These are phyloP conservation scores for Warburgia ugandensis DNA, from an alignment of 164 flowering plant genomes.

Conservation along the genomic window DNA sequence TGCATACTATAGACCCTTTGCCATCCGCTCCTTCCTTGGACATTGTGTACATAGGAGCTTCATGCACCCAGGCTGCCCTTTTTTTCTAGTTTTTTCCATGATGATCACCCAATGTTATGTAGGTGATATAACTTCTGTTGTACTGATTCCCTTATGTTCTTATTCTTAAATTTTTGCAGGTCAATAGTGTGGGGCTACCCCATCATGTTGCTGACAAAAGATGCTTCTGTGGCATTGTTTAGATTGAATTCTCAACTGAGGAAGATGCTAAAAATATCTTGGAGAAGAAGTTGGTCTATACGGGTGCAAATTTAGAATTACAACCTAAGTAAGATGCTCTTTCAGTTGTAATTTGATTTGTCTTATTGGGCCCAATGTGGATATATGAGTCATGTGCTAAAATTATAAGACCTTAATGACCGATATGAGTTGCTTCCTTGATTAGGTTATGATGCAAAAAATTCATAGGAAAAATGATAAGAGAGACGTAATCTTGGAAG, in stretches of 20 bases:
- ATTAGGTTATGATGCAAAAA: too few species aligned
- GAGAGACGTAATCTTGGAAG: too few species aligned
- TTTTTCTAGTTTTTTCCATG: too few species aligned
- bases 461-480: too few species aligned
- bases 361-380: background rate
- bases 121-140: background rate
- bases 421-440: too few species aligned
- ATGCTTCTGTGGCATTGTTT: constrained; percentile 77
- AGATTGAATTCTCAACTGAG: constrained; percentile 78
- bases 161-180: constrained; percentile 34
- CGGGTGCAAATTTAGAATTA: constrained; percentile 60
- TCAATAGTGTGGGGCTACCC: constrained; percentile 85
- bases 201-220: constrained; percentile 78
- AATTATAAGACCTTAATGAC: too few species aligned
- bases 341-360: background rate
- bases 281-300: constrained; percentile 50
- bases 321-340: constrained; percentile 62
- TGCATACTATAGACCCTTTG: too few species aligned
- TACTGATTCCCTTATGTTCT: background rate
- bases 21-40: too few species aligned
- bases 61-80: too few species aligned
- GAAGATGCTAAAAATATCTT: constrained; percentile 69
- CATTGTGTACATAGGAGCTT: too few species aligned
- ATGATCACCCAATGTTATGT: background rate
- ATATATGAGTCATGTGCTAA: background rate